These are phyloP conservation scores for Calonectria naviculata DNA, from an alignment of 2,329 filamentous ascomycete species.

Conservation along the genomic window DNA sequence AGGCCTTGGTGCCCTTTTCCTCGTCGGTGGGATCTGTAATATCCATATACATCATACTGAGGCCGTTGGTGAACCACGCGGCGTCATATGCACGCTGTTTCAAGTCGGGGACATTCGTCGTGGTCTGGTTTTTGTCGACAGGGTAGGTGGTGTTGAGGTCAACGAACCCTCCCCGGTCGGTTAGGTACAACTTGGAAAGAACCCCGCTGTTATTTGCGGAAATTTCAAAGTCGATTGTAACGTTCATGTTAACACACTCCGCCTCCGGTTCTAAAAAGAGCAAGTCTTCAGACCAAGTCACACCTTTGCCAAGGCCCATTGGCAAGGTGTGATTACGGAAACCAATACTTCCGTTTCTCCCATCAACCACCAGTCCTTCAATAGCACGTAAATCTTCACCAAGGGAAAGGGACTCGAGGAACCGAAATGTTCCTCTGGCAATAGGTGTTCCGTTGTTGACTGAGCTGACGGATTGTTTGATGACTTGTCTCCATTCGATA, in stretches of 20 bases:
- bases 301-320: conserved; percentile 6
- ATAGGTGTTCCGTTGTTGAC: conserved; percentile 15
- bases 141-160: conserved; percentile 47
- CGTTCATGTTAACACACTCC: conserved; percentile 54
- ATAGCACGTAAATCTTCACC: conserved; percentile 35
- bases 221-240: conserved; percentile 53
- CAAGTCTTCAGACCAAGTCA: conserved; percentile 56
- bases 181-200: conserved; percentile 41
- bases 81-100: conserved; percentile 52
- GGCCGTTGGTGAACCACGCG: conserved; percentile 53
- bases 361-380: conserved; percentile 56
- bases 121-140: conserved; percentile 43
- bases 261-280: conserved; percentile 58
- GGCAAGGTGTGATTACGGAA: conserved; percentile 57
- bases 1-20: conserved; percentile 30
- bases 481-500: conserved; percentile 25
- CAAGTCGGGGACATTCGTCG: conserved; percentile 14
- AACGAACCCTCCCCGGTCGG: conserved; percentile 54
- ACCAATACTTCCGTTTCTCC: conserved; percentile 51
- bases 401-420: conserved; percentile 15
- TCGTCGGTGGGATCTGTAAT: conserved; percentile 42
- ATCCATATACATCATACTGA: conserved; percentile 51
- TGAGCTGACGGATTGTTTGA: not conserved
- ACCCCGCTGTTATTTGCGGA: not conserved
- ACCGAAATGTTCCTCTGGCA: conserved; percentile 6